Evolutionary conservation across 2,329 filamentous ascomycete species (phyloP), one percentile per base, ranked within the genome.

Genomic region (Penicillium sp.): DNA sequence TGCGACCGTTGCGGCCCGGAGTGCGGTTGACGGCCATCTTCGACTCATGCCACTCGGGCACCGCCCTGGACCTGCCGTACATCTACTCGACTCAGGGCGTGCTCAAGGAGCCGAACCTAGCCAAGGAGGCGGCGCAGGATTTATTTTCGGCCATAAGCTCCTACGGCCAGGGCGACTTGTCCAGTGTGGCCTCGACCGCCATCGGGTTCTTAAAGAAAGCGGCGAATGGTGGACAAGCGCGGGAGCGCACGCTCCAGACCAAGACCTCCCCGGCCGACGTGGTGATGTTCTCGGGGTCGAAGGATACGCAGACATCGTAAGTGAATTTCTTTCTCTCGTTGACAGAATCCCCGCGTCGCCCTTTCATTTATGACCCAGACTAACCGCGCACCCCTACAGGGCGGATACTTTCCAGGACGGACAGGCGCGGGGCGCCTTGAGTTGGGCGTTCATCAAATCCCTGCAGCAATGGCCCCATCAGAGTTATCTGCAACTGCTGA

Each of bases 281-380:
- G 26, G 81, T 97, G 61, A 94, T 96, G 87, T 95, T 90, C 81
- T 94, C 87, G 45, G 93, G 93, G 34, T 94, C 87, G 69, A 97
- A 96, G 69, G 93, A 97, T 62, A 82, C 84, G 42, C 93, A 97
- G 70, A 98, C 91, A 36, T 67, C 64, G 63, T 67, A 50, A 51
- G 62, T 58, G 28, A n/a, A 23, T n/a, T n/a, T n/a, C n/a, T n/a
- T n/a, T n/a, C n/a, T n/a, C n/a, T n/a, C n/a, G n/a, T n/a, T n/a
- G n/a, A n/a, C n/a, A n/a, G n/a, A n/a, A n/a, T n/a, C 21, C 7
- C 21, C 11, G 25, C 14, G 25, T 8, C 17, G 19, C 32, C 15
- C 13, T 28, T 19, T 15, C 19, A 32, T 7, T 11, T 34, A 8
- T 23, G 2, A 30, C 9, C 38, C 17, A 8, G 15, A 20, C 21